These are phyloP conservation scores for Hebeloma cylindrosporum DNA, from an alignment of 768 basidiomycete species.

Conservation along the genomic window DNA sequence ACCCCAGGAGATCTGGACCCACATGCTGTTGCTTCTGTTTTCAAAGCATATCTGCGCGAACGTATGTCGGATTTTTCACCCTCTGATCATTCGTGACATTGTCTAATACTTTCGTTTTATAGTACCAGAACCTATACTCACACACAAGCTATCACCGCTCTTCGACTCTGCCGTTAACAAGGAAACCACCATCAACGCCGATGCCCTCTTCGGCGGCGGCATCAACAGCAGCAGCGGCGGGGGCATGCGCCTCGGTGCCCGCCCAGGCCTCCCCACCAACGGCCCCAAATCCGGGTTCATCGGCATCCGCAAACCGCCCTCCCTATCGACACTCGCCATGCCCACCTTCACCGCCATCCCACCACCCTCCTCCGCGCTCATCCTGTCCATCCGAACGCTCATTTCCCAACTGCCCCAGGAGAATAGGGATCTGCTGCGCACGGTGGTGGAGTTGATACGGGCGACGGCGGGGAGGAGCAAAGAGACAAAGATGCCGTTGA, in stretches of 20 bases:
- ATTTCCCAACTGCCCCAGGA: slow-evolving; percentile 71
- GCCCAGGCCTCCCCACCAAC: slow-evolving; percentile 2
- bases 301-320: slow-evolving; percentile 67
- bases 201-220: not conserved
- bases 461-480: slow-evolving; percentile 65
- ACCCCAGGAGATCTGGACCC: slow-evolving; percentile 89
- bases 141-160: slow-evolving; percentile 61
- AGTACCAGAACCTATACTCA: slow-evolving; percentile 91
- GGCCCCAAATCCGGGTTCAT: slow-evolving; percentile 35
- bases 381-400: slow-evolving; percentile 60
- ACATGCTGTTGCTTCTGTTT: slow-evolving; percentile 89
- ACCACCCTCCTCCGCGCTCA: slow-evolving; percentile 58
- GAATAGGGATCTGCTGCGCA: slow-evolving; percentile 82
- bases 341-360: slow-evolving; percentile 62
- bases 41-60: slow-evolving; percentile 92
- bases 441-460: slow-evolving; percentile 77
- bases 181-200: slow-evolving; percentile 42
- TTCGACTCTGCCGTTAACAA: slow-evolving; percentile 77
- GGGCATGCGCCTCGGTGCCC: slow-evolving; percentile 2
- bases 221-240: not conserved
- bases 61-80: slow-evolving; percentile 50
- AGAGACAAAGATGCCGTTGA: slow-evolving; percentile 90
- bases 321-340: slow-evolving; percentile 76
- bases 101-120: slow-evolving; percentile 7
- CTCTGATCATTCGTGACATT: not conserved